Evolutionary conservation across 768 basidiomycete genomes (phyloP).

Genomic region (Rubroboletus satanas): DNA sequence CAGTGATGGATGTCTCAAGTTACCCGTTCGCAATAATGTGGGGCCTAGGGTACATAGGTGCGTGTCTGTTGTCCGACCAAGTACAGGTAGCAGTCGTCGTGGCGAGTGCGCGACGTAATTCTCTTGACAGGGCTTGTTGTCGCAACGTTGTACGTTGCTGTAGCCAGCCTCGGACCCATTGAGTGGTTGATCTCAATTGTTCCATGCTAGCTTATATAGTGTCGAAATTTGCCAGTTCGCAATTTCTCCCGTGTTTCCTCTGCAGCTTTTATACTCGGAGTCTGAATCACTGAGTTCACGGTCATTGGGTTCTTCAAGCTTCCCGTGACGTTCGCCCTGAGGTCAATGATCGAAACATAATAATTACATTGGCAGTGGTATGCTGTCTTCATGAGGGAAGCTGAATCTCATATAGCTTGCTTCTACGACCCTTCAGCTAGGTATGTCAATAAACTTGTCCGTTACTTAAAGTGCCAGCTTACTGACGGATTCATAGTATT

Average conservation of each 20-base stretch:
- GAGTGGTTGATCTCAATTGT: not conserved
- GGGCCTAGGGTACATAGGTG: conserved; percentile 9
- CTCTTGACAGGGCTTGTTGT: not conserved
- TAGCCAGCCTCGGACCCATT: no score
- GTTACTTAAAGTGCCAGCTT: not conserved
- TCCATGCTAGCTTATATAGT: conserved; percentile 2
- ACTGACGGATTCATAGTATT: conserved; percentile 1
- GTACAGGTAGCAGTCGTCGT: not conserved
- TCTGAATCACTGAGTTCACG: conserved; percentile 21
- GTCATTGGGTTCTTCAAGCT: no score
- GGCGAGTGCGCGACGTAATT: not conserved
- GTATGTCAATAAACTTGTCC: not conserved
- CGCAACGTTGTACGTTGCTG: conserved; percentile 2
- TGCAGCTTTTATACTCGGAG: conserved; percentile 20
- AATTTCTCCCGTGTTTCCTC: not conserved
- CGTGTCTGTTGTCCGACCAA: not conserved
- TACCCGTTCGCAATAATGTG: not conserved
- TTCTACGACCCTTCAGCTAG: conserved; percentile 3
- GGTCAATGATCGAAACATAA: conserved; percentile 13
- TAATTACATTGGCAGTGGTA: conserved; percentile 15
- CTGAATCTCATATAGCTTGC: not conserved
- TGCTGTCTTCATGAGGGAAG: not conserved
- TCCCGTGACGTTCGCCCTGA: not conserved
- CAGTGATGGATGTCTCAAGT: not conserved
- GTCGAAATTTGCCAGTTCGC: conserved; percentile 9